These are phyloP conservation scores for Globisporangium barbulae DNA, from an alignment of 352 stramenopile genomes.

Conservation along the genomic window DNA sequence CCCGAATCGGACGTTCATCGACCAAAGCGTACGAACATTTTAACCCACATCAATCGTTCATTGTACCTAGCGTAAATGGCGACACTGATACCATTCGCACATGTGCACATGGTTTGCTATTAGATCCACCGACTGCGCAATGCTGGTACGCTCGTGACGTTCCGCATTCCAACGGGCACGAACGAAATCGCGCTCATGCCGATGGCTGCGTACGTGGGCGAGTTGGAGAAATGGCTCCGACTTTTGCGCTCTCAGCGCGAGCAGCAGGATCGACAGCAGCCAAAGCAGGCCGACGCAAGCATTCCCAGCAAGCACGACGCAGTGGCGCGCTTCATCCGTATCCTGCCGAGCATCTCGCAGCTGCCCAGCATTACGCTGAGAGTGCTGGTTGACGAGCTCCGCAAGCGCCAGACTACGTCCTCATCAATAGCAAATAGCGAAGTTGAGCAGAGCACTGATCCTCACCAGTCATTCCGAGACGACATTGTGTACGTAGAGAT, in stretches of 20 bases:
- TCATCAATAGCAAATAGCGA: not conserved
- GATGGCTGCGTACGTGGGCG: conserved; percentile 25
- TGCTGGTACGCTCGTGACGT: conserved; percentile 39
- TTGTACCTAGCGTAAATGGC: not conserved
- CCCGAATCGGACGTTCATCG: conserved; percentile 56
- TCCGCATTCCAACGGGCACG: conserved; percentile 40
- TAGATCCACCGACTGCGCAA: conserved; percentile 47
- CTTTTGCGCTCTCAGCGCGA: conserved; percentile 27
- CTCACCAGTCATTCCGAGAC: conserved; percentile 20
- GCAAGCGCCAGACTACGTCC: not conserved
- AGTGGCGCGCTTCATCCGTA: conserved; percentile 29
- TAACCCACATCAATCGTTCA: not conserved
- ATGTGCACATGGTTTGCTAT: not conserved
- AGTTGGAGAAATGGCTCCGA: conserved; percentile 36
- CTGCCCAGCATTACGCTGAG: conserved; percentile 9
- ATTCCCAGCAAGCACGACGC: conserved; percentile 35
- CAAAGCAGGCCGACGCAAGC: conserved; percentile 6
- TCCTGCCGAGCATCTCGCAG: conserved; percentile 4
- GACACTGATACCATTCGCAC: not conserved
- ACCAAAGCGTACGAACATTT: conserved; percentile 44
- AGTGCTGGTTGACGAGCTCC: conserved; percentile 11
- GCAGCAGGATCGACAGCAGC: conserved; percentile 2
- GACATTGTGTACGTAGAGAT: conserved; percentile 29
- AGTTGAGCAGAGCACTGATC: conserved; percentile 4
- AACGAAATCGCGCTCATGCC: conserved; percentile 39